phyloP scores from a whole-genome alignment of 257 asterid genomes.

The Solanum arcanum region DNA sequence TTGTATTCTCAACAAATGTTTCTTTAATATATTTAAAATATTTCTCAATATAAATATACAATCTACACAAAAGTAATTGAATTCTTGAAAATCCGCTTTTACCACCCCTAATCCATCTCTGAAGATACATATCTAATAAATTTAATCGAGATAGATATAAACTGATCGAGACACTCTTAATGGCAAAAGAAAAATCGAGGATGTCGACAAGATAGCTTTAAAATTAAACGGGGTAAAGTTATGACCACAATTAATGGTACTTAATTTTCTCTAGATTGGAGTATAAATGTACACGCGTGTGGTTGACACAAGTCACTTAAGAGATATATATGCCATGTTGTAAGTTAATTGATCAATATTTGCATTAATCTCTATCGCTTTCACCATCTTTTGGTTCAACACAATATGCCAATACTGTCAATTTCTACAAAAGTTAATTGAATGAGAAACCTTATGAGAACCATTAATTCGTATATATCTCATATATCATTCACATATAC shows the following conservation, averaged over 20 bases:
- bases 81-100: not conserved
- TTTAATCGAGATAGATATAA: not conserved
- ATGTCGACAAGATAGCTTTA: not conserved
- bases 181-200: not conserved
- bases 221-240: not conserved
- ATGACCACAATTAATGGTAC: not conserved
- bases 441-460: conserved; percentile 9
- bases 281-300: conserved; percentile 10
- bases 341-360: not conserved
- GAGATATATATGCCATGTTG: not conserved
- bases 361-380: conserved; percentile 7
- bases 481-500: not conserved
- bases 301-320: not conserved
- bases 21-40: not conserved
- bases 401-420: conserved; percentile 33
- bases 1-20: not conserved
- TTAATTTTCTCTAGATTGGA: not conserved
- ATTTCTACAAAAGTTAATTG: conserved; percentile 35
- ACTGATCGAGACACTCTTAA: not conserved
- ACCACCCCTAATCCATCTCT: not conserved
- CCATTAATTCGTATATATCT: not conserved
- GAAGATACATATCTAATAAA: not conserved
- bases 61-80: not conserved
- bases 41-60: not conserved
- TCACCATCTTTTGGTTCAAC: conserved; percentile 30